Evolutionary conservation across 2,329 filamentous ascomycete species (phyloP).

Genomic region (Cladosporium sp.): DNA sequence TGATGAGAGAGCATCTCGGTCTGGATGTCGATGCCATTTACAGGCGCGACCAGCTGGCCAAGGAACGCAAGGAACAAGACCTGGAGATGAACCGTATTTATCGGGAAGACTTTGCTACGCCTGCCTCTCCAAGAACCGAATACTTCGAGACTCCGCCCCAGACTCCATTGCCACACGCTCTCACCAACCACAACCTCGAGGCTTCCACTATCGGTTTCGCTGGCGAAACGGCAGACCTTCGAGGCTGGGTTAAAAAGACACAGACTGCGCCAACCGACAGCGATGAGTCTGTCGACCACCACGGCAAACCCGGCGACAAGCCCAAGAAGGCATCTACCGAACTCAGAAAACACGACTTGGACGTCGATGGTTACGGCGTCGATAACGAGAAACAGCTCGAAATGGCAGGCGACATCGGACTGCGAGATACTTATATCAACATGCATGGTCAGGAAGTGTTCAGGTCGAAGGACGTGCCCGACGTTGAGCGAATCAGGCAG

Average conservation of each 20-base stretch:
- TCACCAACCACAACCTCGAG: slow-evolving; percentile 33
- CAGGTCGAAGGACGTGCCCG: slow-evolving; percentile 62
- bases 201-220: slow-evolving; percentile 23
- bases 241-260: slow-evolving; percentile 24
- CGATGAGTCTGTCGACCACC: slow-evolving; percentile 3
- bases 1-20: slow-evolving; percentile 97
- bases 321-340: slow-evolving; percentile 11
- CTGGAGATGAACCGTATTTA: slow-evolving; percentile 52
- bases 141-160: slow-evolving; percentile 38
- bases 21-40: slow-evolving; percentile 85
- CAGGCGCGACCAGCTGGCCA: slow-evolving; percentile 35
- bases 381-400: slow-evolving; percentile 67
- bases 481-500: slow-evolving; percentile 58
- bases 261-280: slow-evolving; percentile 12
- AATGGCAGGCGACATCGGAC: slow-evolving; percentile 33
- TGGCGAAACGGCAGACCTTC: slow-evolving; percentile 21
- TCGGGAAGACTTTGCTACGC: slow-evolving; percentile 28
- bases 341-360: slow-evolving; percentile 60
- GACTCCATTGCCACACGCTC: slow-evolving; percentile 29
- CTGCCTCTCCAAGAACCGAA: slow-evolving; percentile 23
- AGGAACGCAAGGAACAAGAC: slow-evolving; percentile 58
- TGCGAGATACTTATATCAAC: slow-evolving; percentile 57
- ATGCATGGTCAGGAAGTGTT: slow-evolving; percentile 69
- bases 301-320: slow-evolving; percentile 13
- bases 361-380: slow-evolving; percentile 74